Base-by-base conservation (phyloP, 2,329 filamentous ascomycete genomes). In the Alternaria longipes region DNA sequence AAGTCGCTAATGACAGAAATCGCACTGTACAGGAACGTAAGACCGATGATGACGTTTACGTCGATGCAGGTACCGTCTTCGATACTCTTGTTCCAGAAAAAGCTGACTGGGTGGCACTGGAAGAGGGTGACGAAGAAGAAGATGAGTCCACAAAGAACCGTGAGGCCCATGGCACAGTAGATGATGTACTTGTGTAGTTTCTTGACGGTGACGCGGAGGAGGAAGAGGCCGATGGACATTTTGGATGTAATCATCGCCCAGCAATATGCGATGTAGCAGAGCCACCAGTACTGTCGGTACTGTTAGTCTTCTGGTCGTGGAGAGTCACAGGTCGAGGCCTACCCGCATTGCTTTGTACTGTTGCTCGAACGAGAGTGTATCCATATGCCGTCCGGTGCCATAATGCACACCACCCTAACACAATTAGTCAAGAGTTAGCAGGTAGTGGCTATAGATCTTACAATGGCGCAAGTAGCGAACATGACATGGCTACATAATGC, bases 111-210 rank as follows among this genome's bases (percentile, higher is more conserved):
- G 0, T 64, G 73, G 72, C 85, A 87, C 66, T 86, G 84, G 16
- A 86, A 79, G 0, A 84, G 64, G 6, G 83, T 80, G 59, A 84
- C 70, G 67, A 85, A 81, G 71, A 84, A 83, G 70, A 80, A 80
- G 50, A 77, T 66, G 47, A 77, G 58, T 46, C 77, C 76, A 65
- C 80, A 83, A 11, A 77, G 4, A 3, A 74, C 72, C 3, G 76
- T 74, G 4, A 77, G 56, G 6, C 58, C 50, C 66, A 81, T 81
- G 36, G 78, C 73, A 20, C 67, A 49, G 54, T 75, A 77, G 59
- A 83, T 78, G 58, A 82, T 77, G 60, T 67, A 74, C 8, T 68
- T 67, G 41, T 78, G 75, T 2, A 74, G 30, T 4, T 53, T 32
- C 8, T 61, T 67, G 52, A 78, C 65, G 18, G 74, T 74, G 28